Evolutionary conservation across 2,329 filamentous ascomycete species (phyloP).

Genomic region (Xylaria sp.): DNA sequence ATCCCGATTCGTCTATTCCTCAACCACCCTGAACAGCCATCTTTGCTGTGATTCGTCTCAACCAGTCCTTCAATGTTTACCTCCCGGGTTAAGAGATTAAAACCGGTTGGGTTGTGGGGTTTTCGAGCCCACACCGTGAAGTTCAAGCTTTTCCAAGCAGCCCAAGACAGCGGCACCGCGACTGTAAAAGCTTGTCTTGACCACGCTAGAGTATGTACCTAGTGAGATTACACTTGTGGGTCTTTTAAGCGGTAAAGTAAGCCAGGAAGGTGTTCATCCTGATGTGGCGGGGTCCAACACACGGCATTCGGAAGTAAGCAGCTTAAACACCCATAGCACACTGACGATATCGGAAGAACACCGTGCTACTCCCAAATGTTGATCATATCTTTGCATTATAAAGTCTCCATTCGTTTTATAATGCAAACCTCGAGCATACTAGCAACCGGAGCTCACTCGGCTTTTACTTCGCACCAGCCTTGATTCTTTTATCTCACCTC

Average conservation of each 20-base stretch:
- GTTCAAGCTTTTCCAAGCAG: slow-evolving; percentile 22
- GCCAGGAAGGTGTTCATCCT: background rate
- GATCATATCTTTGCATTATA: slow-evolving; percentile 13
- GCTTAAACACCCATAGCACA: too few relatives aligned
- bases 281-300: background rate
- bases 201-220: background rate
- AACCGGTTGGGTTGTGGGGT: slow-evolving; percentile 7
- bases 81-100: background rate
- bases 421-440: slow-evolving; percentile 34
- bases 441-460: slow-evolving; percentile 34
- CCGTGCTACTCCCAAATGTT: background rate
- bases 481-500: slow-evolving; percentile 56
- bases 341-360: too few relatives aligned
- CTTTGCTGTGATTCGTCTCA: background rate
- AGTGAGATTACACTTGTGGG: background rate
- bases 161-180: slow-evolving; percentile 9
- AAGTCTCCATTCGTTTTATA: slow-evolving; percentile 22
- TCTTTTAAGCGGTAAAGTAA: background rate
- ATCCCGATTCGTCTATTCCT: background rate
- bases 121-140: slow-evolving; percentile 2
- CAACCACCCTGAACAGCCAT: background rate
- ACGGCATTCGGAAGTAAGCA: background rate
- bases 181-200: slow-evolving; percentile 20
- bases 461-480: slow-evolving; percentile 64
- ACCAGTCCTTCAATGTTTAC: background rate